These are phyloP conservation scores for Zygoascus hellenicus DNA, from an alignment of 1,139 yeast species.

Conservation along the genomic window DNA sequence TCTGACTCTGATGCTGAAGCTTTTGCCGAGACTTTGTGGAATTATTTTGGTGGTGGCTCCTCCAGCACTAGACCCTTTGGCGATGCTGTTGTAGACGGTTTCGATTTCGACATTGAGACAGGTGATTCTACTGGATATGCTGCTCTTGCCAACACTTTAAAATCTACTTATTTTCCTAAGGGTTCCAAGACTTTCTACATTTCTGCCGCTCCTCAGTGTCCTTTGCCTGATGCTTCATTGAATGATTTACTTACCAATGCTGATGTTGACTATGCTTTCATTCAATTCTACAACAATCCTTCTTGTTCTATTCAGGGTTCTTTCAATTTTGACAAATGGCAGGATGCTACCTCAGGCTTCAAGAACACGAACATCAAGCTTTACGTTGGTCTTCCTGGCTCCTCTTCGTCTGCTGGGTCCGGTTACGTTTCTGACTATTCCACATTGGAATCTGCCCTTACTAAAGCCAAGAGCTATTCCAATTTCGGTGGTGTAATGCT, in stretches of 20 bases:
- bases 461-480: slow-evolving; percentile 37
- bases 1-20: slow-evolving; percentile 55
- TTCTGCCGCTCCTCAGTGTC: slow-evolving; percentile 95
- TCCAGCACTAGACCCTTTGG: slow-evolving; percentile 67
- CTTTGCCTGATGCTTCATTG: slow-evolving; percentile 80
- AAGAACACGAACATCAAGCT: slow-evolving; percentile 53
- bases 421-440: slow-evolving; percentile 43
- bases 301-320: slow-evolving; percentile 53
- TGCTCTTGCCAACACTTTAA: slow-evolving; percentile 48
- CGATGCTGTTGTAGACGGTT: slow-evolving; percentile 61
- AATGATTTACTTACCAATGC: slow-evolving; percentile 61
- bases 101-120: slow-evolving; percentile 67
- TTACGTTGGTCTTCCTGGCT: slow-evolving; percentile 71
- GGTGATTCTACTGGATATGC: slow-evolving; percentile 46
- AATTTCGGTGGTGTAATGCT: slow-evolving; percentile 80
- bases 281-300: slow-evolving; percentile 91
- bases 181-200: slow-evolving; percentile 54
- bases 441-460: slow-evolving; percentile 23
- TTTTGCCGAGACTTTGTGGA: slow-evolving; percentile 77
- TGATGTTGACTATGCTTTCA: slow-evolving; percentile 75
- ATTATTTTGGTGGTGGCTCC: slow-evolving; percentile 75
- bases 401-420: slow-evolving; percentile 58
- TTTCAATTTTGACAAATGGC: slow-evolving; percentile 89
- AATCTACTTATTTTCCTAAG: slow-evolving; percentile 45
- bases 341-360: slow-evolving; percentile 55